A percentile compares a stretch with the other conserved stretches of the same genome.
Conservation (phyloP, 768 basidiomycete genomes). For the Coprinopsis marcescibilis region DNA sequence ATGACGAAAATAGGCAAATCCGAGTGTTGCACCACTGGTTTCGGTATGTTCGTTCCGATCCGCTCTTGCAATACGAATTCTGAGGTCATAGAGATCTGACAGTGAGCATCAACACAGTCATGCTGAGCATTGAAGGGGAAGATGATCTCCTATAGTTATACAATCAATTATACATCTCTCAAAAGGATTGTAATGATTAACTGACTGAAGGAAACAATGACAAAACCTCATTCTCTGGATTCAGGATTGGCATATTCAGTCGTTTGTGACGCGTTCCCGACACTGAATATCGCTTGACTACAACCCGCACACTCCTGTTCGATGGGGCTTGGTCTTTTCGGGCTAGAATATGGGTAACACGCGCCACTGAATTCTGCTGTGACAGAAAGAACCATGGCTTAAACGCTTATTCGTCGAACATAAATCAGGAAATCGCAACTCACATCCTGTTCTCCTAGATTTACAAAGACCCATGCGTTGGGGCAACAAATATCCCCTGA, state of each 20-base stretch:
- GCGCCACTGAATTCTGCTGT: not conserved
- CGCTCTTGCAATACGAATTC: constrained; percentile 11
- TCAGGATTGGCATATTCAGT: not conserved
- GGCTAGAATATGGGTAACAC: not conserved
- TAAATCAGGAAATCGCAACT: not conserved
- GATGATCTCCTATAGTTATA: constrained; percentile 5
- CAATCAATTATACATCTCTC: not conserved
- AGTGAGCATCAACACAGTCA: constrained; percentile 3
- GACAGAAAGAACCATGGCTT: not conserved
- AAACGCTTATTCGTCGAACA: not conserved
- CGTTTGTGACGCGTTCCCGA: not conserved
- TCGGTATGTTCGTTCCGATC: not conserved
- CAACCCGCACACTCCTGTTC: not conserved
- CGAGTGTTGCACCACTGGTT: constrained; percentile 13
- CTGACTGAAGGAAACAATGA: not conserved
- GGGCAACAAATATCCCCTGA: not conserved
- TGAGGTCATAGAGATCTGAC: not conserved
- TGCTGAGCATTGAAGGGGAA: constrained; percentile 11
- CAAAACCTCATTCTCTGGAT: not conserved
- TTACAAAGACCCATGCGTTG: not conserved
- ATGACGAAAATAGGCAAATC: constrained; percentile 15
- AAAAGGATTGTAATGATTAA: not conserved
- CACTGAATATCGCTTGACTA: not conserved
- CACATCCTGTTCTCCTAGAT: not conserved
- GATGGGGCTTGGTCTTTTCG: not conserved